phyloP scores from a whole-genome alignment of 2,329 filamentous ascomycete species.

The Bimuria novae-zelandiae region DNA sequence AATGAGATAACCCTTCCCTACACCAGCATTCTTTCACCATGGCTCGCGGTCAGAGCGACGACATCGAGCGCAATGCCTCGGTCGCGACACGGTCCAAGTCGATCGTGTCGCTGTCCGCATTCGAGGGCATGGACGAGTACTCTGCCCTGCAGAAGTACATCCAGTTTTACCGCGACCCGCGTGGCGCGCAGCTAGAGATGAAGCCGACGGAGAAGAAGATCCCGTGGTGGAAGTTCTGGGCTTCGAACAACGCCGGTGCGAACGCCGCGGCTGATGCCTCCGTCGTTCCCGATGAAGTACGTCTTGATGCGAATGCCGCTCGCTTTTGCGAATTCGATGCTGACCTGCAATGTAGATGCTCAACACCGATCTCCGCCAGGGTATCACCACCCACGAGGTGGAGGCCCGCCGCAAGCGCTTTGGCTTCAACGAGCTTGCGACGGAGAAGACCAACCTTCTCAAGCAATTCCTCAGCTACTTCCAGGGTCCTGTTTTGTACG shows the following conservation, averaged over 20 bases:
- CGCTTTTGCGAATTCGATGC: slow-evolving; percentile 2
- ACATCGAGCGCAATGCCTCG: slow-evolving; percentile 38
- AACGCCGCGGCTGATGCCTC: slow-evolving; percentile 38
- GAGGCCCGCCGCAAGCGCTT: slow-evolving; percentile 67
- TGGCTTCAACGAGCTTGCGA: slow-evolving; percentile 73
- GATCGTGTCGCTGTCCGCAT: slow-evolving; percentile 40
- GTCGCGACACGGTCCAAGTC: slow-evolving; percentile 41
- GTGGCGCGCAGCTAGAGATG: slow-evolving; percentile 42
- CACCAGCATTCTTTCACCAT: slow-evolving; percentile 12
- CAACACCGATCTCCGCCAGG: slow-evolving; percentile 67
- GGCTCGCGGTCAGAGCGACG: slow-evolving; percentile 29
- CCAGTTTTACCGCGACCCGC: slow-evolving; percentile 66
- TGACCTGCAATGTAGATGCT: slow-evolving; percentile 56
- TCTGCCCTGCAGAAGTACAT: slow-evolving; percentile 69
- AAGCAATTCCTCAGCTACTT: slow-evolving; percentile 77
- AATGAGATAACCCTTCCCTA: slow-evolving; percentile 5
- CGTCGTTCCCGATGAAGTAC: slow-evolving; percentile 61
- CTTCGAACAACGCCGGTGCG: slow-evolving; percentile 39
- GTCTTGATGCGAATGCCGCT: slow-evolving; percentile 1
- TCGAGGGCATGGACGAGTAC: slow-evolving; percentile 64
- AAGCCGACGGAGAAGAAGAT: slow-evolving; percentile 51
- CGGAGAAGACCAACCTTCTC: slow-evolving; percentile 77
- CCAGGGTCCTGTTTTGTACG: slow-evolving; percentile 76
- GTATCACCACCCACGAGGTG: slow-evolving; percentile 64
- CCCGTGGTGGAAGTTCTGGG: slow-evolving; percentile 65